Evolutionary conservation across 78 protist species (phyloP), one percentile per base, ranked within the genome.

Genomic region (Dictyostelium citrinum): DNA sequence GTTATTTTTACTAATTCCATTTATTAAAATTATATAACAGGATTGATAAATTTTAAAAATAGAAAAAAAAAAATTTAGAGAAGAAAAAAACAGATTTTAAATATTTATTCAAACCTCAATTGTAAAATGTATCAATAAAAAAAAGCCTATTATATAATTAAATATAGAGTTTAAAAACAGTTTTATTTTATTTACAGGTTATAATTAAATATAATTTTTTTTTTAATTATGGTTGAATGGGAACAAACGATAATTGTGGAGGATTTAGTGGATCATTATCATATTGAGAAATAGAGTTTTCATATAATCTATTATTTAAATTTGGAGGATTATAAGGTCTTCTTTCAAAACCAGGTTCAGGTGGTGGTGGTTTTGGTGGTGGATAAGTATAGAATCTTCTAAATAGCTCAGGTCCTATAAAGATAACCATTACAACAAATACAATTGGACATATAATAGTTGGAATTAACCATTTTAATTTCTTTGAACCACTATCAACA

Each of bases 181-280:
- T n/a, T 60, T n/a, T 60, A n/a, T 60, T 60, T 60, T 64, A 64
- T 64, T 64, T 64, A 64, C 72, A 64, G 72, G 31, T 64, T 64
- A n/a, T 61, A 10, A 61, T 61, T 61, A 22, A 8, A 24, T 9
- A 24, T 61, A 24, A 27, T 27, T 24, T 24, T 11, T 64, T 64
- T 64, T 8, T 64, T 64, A 39, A 39, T 39, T 39, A 64, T 2
- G 72, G 72, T 27, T 64, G 72, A 11, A 64, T 64, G 24, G 72
- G 72, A 24, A 64, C 72, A 64, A 64, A 64, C 0, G 72, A 64
- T 64, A 64, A 10, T 64, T 27, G 33, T 27, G 37, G 70, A 6
- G 70, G 72, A 64, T 64, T 64, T 10, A 11, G 17, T 27, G 72
- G 35, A 64, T 64, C 72, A 64, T 64, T 27, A 11, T 29, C 39